These are phyloP conservation scores for Heterococcus sp. DNA, from an alignment of 108 stramenopile species.

Conservation along the genomic window DNA sequence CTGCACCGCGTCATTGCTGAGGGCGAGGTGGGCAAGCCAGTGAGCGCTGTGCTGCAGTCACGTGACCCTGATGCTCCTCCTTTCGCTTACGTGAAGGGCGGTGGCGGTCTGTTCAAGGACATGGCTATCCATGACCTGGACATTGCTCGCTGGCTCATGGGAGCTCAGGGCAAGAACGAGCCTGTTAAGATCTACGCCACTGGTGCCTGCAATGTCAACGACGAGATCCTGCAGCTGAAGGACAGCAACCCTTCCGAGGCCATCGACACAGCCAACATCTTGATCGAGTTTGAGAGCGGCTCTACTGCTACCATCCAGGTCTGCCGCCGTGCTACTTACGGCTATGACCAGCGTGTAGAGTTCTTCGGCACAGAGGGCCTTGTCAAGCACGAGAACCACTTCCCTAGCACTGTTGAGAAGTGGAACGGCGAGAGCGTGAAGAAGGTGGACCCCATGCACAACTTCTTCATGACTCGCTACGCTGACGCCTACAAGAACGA, in stretches of 20 bases:
- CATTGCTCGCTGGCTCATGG: conserved; percentile 52
- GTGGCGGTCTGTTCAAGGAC: conserved; percentile 53
- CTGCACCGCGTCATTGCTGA: conserved; percentile 27
- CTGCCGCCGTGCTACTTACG: conserved; percentile 44
- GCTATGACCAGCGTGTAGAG: conserved; percentile 49
- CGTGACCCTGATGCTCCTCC: conserved; percentile 37
- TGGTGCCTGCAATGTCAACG: conserved; percentile 45
- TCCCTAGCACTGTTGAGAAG: conserved; percentile 41
- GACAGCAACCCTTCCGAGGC: conserved; percentile 49
- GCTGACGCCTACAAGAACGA: conserved; percentile 49
- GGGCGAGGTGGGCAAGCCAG: conserved; percentile 44
- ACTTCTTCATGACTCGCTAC: conserved; percentile 51
- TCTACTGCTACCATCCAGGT: conserved; percentile 43
- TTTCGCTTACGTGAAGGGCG: conserved; percentile 45
- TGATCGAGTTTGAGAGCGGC: conserved; percentile 46
- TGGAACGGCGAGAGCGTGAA: conserved; percentile 20
- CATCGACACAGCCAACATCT: conserved; percentile 50
- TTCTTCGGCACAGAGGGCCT: conserved; percentile 48
- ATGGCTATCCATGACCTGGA: conserved; percentile 55
- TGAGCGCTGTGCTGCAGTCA: conserved; percentile 36
- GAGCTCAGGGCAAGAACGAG: conserved; percentile 40
- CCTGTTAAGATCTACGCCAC: conserved; percentile 43
- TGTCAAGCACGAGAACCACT: conserved; percentile 45
- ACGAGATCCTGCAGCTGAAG: conserved; percentile 39
- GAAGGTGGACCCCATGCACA: conserved; percentile 38